Evolutionary conservation across 228 moss, liverwort and hornwort genomes (phyloP).

Genomic region (Sphagnum magellanicum): DNA sequence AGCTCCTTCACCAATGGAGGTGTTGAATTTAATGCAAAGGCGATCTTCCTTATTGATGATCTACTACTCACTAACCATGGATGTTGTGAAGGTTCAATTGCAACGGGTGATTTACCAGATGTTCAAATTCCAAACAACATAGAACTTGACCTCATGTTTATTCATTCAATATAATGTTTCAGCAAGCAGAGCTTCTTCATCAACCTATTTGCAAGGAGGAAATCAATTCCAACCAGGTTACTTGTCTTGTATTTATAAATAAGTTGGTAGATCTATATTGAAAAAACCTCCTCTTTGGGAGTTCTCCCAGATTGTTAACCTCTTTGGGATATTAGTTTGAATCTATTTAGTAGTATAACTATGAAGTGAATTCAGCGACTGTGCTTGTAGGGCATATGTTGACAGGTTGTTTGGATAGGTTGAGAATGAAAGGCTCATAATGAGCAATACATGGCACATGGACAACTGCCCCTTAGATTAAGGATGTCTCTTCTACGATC

Average conservation of each 20-base stretch:
- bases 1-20: no score
- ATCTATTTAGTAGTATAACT: no score
- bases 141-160: conserved; percentile 67
- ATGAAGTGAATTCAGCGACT: no score
- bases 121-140: conserved; percentile 53
- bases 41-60: conserved; percentile 33
- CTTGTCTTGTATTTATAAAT: no score
- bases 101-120: conserved; percentile 36
- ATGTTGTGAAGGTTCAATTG: conserved; percentile 16
- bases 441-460: conserved; percentile 74
- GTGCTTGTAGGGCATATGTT: background rate
- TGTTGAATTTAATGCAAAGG: conserved; percentile 25
- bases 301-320: no score
- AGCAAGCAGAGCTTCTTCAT: conserved; percentile 66
- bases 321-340: no score
- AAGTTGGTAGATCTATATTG: no score
- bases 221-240: conserved; percentile 45
- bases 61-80: conserved; percentile 34
- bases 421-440: conserved; percentile 64
- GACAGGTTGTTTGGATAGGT: conserved; percentile 19
- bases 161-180: conserved; percentile 75
- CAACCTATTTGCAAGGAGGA: conserved; percentile 62
- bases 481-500: conserved; percentile 60
- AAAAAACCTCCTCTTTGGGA: no score
- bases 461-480: conserved; percentile 43